Percentiles rank a stretch among this genome's conserved stretches.
Evolutionary conservation across 2,329 filamentous ascomycete species (phyloP).

Genomic region (Parastagonospora avenae): DNA sequence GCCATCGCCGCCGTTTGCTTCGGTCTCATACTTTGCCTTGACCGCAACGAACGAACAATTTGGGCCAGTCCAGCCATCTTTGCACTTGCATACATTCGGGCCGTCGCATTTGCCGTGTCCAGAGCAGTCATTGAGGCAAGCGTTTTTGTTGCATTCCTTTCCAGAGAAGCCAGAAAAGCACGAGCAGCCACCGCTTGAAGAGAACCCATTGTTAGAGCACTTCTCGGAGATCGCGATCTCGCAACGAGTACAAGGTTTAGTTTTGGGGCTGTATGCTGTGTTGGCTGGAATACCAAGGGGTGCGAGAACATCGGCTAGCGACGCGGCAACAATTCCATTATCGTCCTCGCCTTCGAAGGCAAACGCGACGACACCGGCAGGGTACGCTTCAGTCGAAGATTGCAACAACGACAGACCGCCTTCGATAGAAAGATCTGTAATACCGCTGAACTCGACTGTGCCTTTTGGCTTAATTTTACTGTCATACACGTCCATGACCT

Average conservation of each 20-base stretch:
- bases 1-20: conserved; percentile 40
- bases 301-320: conserved; percentile 18
- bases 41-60: conserved; percentile 37
- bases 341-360: conserved; percentile 34
- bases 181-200: conserved; percentile 11
- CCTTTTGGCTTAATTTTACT: conserved; percentile 17
- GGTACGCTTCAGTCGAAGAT: conserved; percentile 11
- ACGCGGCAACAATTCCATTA: conserved; percentile 28
- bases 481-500: conserved; percentile 31
- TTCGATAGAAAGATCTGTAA: conserved; percentile 30
- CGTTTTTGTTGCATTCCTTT: conserved; percentile 21
- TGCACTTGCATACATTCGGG: conserved; percentile 33
- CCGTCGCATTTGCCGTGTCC: conserved; percentile 32
- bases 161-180: conserved; percentile 36
- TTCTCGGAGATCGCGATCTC: conserved; percentile 13
- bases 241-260: conserved; percentile 22
- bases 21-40: conserved; percentile 38
- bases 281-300: conserved; percentile 23
- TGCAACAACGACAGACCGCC: conserved; percentile 35
- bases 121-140: conserved; percentile 34
- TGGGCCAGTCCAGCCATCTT: conserved; percentile 30
- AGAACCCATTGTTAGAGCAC: conserved; percentile 31
- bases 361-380: conserved; percentile 26
- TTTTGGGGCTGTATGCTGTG: conserved; percentile 23
- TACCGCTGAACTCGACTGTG: conserved; percentile 23